These are phyloP conservation scores for Metschnikowia picachoensis DNA, from an alignment of 805 yeast genomes.

Conservation along the genomic window DNA sequence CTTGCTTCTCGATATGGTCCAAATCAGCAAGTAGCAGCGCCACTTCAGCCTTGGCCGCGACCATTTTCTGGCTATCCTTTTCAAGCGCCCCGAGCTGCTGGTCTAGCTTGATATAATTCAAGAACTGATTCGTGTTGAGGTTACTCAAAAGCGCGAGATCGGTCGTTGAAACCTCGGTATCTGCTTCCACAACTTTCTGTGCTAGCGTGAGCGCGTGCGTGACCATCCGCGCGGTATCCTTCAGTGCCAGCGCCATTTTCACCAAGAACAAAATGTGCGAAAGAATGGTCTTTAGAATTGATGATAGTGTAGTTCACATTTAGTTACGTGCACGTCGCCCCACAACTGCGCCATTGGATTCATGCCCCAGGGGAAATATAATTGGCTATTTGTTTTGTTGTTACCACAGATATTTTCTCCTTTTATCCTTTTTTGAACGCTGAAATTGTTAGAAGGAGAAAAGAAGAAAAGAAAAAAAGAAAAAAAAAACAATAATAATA, in stretches of 20 bases:
- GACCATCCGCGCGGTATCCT: conserved; percentile 27
- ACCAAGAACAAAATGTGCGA: neutral
- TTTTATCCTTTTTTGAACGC: no score
- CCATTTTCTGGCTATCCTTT: conserved; percentile 32
- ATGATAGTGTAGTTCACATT: neutral
- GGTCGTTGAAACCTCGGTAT: conserved; percentile 39
- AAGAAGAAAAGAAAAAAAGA: no score
- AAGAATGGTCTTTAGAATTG: neutral
- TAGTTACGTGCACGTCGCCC: neutral
- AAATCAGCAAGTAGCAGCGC: conserved; percentile 19
- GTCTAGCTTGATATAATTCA: conserved; percentile 46
- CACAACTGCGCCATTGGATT: neutral
- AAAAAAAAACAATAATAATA: no score
- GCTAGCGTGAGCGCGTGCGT: conserved; percentile 28
- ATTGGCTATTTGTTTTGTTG: no score
- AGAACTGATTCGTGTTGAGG: conserved; percentile 54
- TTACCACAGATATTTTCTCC: no score
- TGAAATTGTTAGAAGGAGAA: no score
- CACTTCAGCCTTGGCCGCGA: conserved; percentile 24
- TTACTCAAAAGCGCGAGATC: conserved; percentile 50
- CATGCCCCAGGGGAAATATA: no score
- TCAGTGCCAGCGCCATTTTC: conserved; percentile 19
- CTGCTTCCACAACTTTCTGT: conserved; percentile 35
- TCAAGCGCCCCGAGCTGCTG: conserved; percentile 42
- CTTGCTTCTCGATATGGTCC: conserved; percentile 31